Evolutionary conservation across 106 monocot species (phyloP), one percentile per base, ranked within the genome.

Genomic region (Allium sativum): DNA sequence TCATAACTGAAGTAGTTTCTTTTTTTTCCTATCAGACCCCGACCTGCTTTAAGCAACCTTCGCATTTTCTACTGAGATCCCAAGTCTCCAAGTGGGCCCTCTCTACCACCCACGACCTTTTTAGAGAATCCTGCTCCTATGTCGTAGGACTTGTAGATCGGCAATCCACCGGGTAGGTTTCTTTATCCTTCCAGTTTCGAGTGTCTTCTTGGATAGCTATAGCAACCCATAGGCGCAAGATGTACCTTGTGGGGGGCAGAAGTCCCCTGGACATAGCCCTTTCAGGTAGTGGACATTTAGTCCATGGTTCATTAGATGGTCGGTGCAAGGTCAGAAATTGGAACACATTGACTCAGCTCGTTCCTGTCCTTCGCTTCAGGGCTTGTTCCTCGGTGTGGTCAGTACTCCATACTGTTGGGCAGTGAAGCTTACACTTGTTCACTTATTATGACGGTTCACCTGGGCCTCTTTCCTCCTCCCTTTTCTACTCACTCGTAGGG

Each of bases 241-340:
- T 51, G 51, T 51, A 51, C 51, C 51, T 51, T 51, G 4, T 51
- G 31, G 51, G 51, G 51, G 51, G 51, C 51, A 8, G 8, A 2
- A 8, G 55, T 55, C 11, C 61, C 50, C 10, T 22, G 52, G 51
- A 66, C 52, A 66, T 66, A 66, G 65, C 53, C 65, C 52, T 68
- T 56, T 57, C 44, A 60, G 50, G 58, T 13, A 58, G 18, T 69
- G 48, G 69, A 14, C 47, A 15, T 69, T 69, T 69, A 69, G 69
- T 69, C 58, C 59, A 69, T 69, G 46, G 59, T 70, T 51, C 14
- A 12, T 60, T 51, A 51, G 61, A 70, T 51, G 70, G 59, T 70
- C 59, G 52, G 61, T 70, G 61, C 50, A 70, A 70, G 70, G 59
- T 42, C 51, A 61, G 40, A 61, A 70, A 61, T 70, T 70, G 50